phyloP scores from a whole-genome alignment of 1,284 basidiomycete species.

The Grifola frondosa region DNA sequence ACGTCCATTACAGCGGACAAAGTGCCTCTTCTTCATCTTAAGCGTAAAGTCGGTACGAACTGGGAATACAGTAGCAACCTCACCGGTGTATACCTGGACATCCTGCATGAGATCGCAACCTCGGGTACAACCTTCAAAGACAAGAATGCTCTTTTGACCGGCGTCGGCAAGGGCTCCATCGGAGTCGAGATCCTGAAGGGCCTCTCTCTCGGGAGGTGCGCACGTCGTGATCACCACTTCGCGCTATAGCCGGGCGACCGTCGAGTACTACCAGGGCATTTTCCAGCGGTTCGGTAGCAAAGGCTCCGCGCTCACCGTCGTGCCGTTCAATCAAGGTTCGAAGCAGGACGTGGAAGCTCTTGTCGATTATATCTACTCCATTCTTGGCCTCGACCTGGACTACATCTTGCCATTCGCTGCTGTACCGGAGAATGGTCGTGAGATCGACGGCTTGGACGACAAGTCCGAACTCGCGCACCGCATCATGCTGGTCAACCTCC shows the following conservation, averaged over 20 bases:
- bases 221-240: constrained; percentile 98
- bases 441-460: constrained; percentile 97
- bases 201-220: constrained; percentile 91
- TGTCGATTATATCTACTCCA: constrained; percentile 97
- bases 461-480: constrained; percentile 97
- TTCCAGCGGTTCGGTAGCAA: constrained; percentile 95
- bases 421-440: constrained; percentile 96
- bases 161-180: constrained; percentile 97
- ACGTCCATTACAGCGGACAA: constrained; percentile 86
- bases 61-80: constrained; percentile 99
- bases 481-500: constrained; percentile 93
- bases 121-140: constrained; percentile 98
- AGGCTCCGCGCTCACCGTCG: constrained; percentile 93
- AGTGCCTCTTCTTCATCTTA: constrained; percentile 92
- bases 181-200: constrained; percentile 98
- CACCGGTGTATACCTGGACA: constrained; percentile 93
- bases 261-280: constrained; percentile 98
- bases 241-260: constrained; percentile 88
- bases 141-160: constrained; percentile 97
- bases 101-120: constrained; percentile 96
- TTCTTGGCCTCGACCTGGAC: constrained; percentile 92
- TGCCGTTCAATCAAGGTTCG: constrained; percentile 98
- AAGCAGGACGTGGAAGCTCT: constrained; percentile 97
- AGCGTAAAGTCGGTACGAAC: constrained; percentile 92
- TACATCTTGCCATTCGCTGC: constrained; percentile 98